A percentile compares a stretch with the other conserved stretches of the same genome.
These are phyloP conservation scores for Thelonectria rubi DNA, from an alignment of 2,329 filamentous ascomycete species.

Conservation along the genomic window DNA sequence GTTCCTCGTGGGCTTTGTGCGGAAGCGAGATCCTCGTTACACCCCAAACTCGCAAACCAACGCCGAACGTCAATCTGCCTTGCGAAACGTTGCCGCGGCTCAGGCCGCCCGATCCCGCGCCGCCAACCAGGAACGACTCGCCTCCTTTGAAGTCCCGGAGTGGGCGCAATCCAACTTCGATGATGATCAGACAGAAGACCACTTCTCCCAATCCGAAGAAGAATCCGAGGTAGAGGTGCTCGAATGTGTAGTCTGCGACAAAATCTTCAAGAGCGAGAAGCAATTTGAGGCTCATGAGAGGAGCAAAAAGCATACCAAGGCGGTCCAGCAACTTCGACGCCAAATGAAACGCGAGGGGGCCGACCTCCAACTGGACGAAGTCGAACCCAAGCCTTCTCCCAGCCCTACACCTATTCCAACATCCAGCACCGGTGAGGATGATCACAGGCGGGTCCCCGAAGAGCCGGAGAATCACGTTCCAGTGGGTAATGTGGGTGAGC, in stretches of 20 bases:
- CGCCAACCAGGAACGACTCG: conserved; percentile 79
- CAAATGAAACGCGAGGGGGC: conserved; percentile 86
- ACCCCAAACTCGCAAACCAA: conserved; percentile 80
- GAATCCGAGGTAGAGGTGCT: conserved; percentile 68
- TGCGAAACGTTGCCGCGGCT: conserved; percentile 81
- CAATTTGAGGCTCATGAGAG: conserved; percentile 92
- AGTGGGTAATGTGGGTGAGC: conserved; percentile 2
- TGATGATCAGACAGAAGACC: conserved; percentile 58
- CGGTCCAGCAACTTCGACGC: conserved; percentile 78
- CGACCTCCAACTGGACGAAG: conserved; percentile 60
- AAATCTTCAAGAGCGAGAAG: conserved; percentile 87
- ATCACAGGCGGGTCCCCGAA: not conserved
- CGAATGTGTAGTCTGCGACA: conserved; percentile 81
- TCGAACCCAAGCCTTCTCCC: conserved; percentile 10
- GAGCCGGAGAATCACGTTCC: not conserved
- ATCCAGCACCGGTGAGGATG: not conserved
- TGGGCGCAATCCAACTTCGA: conserved; percentile 74
- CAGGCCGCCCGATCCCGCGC: conserved; percentile 86
- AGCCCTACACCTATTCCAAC: not conserved
- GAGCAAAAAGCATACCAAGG: conserved; percentile 95
- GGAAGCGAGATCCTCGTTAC: conserved; percentile 90
- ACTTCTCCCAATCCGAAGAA: conserved; percentile 69
- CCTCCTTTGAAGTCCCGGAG: conserved; percentile 71
- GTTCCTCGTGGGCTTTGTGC: conserved; percentile 85
- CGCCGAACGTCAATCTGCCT: conserved; percentile 78